These are phyloP conservation scores for Mycena maculata DNA, from an alignment of 768 basidiomycete genomes.

Conservation along the genomic window DNA sequence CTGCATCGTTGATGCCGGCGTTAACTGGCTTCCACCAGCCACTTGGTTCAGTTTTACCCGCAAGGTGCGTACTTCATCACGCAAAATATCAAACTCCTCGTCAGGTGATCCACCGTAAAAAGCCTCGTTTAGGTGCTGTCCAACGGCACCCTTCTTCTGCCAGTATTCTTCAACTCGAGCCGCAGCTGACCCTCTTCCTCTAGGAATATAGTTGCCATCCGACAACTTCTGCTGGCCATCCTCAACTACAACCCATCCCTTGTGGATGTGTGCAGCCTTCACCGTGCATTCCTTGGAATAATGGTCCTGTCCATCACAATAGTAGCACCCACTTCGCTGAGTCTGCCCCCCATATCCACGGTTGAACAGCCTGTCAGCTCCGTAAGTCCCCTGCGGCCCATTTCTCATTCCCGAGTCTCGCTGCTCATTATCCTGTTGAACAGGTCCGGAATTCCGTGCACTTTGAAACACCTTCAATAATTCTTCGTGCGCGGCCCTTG, in stretches of 20 bases:
- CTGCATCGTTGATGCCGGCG: neutral
- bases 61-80: constrained; percentile 16
- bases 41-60: constrained; percentile 12
- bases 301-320: constrained; percentile 21
- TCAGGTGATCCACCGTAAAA: neutral
- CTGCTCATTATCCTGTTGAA: constrained; percentile 1
- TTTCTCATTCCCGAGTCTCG: neutral
- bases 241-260: constrained; percentile 16
- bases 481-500: constrained; percentile 14
- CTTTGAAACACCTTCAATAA: constrained; percentile 6
- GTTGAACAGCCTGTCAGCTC: neutral
- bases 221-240: constrained; percentile 18
- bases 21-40: neutral
- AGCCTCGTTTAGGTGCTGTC: neutral
- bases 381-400: neutral
- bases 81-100: constrained; percentile 10
- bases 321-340: constrained; percentile 15
- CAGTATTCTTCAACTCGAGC: constrained; percentile 20
- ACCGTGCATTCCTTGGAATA: constrained; percentile 9
- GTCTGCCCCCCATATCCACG: neutral
- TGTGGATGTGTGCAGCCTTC: constrained; percentile 14
- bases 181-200: neutral
- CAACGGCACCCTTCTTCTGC: constrained; percentile 8
- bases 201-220: constrained; percentile 11
- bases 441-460: neutral